A percentile compares a stretch with the other conserved stretches of the same genome.
phyloP scores from a whole-genome alignment of 257 asterid species.

The Haberlea rhodopensis region DNA sequence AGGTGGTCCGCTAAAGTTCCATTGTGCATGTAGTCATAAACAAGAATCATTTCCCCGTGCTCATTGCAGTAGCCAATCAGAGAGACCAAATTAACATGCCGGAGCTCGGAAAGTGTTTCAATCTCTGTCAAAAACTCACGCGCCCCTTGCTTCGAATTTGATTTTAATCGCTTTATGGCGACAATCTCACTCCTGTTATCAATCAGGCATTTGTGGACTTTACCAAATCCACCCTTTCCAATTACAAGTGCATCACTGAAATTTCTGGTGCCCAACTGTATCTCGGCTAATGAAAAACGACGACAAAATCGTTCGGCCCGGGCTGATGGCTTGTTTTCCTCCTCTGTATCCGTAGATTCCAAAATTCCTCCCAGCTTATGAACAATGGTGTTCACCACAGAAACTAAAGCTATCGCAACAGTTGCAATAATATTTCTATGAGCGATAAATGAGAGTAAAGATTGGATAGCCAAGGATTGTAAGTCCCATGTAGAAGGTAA shows the following conservation, averaged over 20 bases:
- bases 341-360: conserved; percentile 26
- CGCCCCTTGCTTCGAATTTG: conserved; percentile 44
- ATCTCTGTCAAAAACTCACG: conserved; percentile 51
- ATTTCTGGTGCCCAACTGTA: conserved; percentile 36
- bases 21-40: conserved; percentile 42
- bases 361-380: conserved; percentile 29
- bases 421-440: conserved; percentile 32
- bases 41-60: conserved; percentile 41
- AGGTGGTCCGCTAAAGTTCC: conserved; percentile 54
- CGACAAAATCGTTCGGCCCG: conserved; percentile 35
- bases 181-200: conserved; percentile 32
- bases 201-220: conserved; percentile 47
- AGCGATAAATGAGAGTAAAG: conserved; percentile 11
- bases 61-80: conserved; percentile 55
- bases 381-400: conserved; percentile 29
- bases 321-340: conserved; percentile 27
- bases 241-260: conserved; percentile 36
- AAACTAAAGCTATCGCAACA: conserved; percentile 23
- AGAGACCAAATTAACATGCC: conserved; percentile 49
- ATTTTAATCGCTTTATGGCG: conserved; percentile 46
- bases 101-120: conserved; percentile 41
- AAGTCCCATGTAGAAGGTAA: conserved; percentile 16
- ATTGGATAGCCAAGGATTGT: conserved; percentile 4
- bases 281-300: conserved; percentile 43
- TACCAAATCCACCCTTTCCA: conserved; percentile 56